A percentile compares a stretch with the other conserved stretches of the same genome.
phyloP scores from a whole-genome alignment of 1,284 basidiomycete genomes.

The Volvariella surrecta region DNA sequence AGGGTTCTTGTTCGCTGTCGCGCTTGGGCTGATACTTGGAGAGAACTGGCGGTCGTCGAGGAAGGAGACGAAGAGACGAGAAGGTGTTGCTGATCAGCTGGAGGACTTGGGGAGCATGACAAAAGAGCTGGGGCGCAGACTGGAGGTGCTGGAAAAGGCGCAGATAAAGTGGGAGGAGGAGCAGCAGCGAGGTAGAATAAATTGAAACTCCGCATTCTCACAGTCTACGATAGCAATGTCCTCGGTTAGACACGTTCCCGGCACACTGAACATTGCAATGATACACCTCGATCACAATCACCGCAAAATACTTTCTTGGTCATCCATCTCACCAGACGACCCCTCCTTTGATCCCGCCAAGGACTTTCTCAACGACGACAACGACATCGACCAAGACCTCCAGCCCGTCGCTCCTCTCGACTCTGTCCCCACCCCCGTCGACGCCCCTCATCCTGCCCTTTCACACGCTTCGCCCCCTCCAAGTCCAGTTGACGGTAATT shows the following conservation, averaged over 20 bases:
- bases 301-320: conserved; percentile 9
- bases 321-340: conserved; percentile 6
- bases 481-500: conserved; percentile 1
- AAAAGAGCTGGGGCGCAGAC: conserved; percentile 31
- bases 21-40: conserved; percentile 66
- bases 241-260: no score
- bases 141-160: conserved; percentile 36
- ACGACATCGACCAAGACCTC: conserved; percentile 1
- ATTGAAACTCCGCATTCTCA: no score
- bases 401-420: background rate
- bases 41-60: conserved; percentile 75
- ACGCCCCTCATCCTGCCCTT: background rate
- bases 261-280: conserved; percentile 1
- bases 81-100: conserved; percentile 66
- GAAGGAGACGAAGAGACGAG: conserved; percentile 66
- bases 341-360: conserved; percentile 7
- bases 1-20: conserved; percentile 80
- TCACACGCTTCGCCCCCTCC: conserved; percentile 1
- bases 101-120: conserved; percentile 47
- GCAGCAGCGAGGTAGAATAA: no score
- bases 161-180: conserved; percentile 30
- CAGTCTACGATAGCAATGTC: no score
- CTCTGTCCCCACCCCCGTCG: conserved; percentile 2
- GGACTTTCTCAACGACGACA: conserved; percentile 5
- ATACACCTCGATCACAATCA: conserved; percentile 8